Conservation (phyloP, 1,284 basidiomycete species). For the Golubevia sp. region DNA sequence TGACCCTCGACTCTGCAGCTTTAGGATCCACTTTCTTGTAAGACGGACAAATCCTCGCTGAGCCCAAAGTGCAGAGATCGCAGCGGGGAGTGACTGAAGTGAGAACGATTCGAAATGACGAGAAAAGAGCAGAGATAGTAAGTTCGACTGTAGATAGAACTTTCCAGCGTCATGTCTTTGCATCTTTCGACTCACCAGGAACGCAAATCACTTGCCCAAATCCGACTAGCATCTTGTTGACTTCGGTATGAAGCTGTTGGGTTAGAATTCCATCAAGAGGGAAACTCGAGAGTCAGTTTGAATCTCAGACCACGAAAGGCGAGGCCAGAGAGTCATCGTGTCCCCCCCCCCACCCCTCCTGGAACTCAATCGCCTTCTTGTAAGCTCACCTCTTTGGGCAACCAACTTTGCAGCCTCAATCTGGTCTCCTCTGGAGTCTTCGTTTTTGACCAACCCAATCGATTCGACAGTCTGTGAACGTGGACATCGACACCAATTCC, state of each 20-base stretch:
- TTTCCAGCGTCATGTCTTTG: slow-evolving; percentile 71
- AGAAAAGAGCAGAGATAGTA: too few species aligned
- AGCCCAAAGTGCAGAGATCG: slow-evolving; percentile 34
- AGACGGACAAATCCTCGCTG: slow-evolving; percentile 39
- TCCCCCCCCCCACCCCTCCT: not conserved
- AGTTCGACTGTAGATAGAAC: too few species aligned
- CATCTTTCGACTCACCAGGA: slow-evolving; percentile 82
- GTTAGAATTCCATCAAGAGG: not conserved
- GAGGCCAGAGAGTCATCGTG: not conserved
- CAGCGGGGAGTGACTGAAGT: not conserved
- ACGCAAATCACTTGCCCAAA: slow-evolving; percentile 78
- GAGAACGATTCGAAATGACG: not conserved
- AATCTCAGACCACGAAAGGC: not conserved
- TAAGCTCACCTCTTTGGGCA: slow-evolving; percentile 27
- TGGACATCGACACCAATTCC: slow-evolving; percentile 97
- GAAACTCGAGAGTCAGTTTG: not conserved
- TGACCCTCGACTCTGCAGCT: slow-evolving; percentile 7
- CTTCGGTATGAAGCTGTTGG: slow-evolving; percentile 25
- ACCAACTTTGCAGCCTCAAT: slow-evolving; percentile 48
- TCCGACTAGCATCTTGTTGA: slow-evolving; percentile 55
- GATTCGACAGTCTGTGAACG: slow-evolving; percentile 91
- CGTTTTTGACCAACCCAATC: slow-evolving; percentile 88
- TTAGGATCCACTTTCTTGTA: slow-evolving; percentile 28
- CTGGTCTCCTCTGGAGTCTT: slow-evolving; percentile 83
- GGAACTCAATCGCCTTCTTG: not conserved